Conservation (phyloP, 2,329 filamentous ascomycete genomes). For the Colletotrichum sp. region DNA sequence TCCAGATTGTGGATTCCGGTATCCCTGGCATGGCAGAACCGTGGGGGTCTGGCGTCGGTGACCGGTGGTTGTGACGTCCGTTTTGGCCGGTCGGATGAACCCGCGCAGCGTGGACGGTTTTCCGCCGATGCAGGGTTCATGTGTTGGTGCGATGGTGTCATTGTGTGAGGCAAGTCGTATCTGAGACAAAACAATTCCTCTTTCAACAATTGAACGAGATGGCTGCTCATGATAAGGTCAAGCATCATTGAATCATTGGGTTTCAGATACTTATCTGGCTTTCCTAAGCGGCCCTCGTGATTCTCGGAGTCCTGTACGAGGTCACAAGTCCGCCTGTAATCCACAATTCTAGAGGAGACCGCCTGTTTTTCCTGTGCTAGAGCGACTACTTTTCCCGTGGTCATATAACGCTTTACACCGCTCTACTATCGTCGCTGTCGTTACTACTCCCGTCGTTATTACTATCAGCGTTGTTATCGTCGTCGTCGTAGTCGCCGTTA, state of each 20-base stretch:
- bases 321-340: neutral
- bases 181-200: neutral
- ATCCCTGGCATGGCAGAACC: too few species aligned
- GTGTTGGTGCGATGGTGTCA: neutral
- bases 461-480: too few species aligned
- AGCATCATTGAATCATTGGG: neutral
- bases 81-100: neutral
- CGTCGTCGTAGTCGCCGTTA: too few species aligned
- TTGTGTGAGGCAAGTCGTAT: neutral
- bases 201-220: neutral
- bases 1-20: neutral
- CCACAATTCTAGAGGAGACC: neutral
- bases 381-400: too few species aligned
- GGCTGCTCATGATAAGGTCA: neutral
- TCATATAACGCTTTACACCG: too few species aligned
- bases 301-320: neutral
- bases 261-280: neutral
- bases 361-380: too few species aligned
- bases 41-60: neutral
- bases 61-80: neutral
- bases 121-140: neutral
- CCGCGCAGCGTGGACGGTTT: neutral
- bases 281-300: neutral
- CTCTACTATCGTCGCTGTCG: too few species aligned
- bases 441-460: too few species aligned